Evolutionary conservation across 306 rosid species (phyloP).

Genomic region (Vigna unguiculata): DNA sequence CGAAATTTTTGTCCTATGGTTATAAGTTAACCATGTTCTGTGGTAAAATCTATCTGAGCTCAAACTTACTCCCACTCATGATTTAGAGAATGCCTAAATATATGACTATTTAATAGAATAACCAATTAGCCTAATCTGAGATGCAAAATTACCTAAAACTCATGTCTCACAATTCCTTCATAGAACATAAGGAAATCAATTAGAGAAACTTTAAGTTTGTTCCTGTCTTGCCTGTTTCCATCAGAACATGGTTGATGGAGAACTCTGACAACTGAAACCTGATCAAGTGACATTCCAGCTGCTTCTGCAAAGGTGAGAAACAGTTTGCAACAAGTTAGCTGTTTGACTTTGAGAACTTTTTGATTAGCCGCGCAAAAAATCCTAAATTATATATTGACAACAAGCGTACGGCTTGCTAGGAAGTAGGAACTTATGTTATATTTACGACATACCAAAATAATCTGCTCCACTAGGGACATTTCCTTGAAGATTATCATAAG

Average conservation of each 20-base stretch:
- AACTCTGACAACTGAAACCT: conserved; percentile 78
- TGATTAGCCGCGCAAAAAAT: conserved; percentile 6
- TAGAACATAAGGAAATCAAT: conserved; percentile 44
- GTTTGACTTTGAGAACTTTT: conserved; percentile 22
- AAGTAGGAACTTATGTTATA: conserved; percentile 13
- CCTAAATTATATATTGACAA: neutral
- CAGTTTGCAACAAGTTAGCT: conserved; percentile 38
- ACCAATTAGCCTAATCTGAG: conserved; percentile 36
- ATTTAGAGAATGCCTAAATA: conserved; percentile 24
- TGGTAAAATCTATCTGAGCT: conserved; percentile 27
- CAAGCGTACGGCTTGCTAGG: conserved; percentile 23
- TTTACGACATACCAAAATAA: conserved; percentile 32
- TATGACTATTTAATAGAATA: conserved; percentile 25
- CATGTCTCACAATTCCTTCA: conserved; percentile 34
- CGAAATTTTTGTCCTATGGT: neutral
- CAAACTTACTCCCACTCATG: conserved; percentile 1
- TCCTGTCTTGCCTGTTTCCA: conserved; percentile 78
- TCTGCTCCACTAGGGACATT: conserved; percentile 13
- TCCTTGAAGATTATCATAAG: conserved; percentile 28
- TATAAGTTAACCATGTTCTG: conserved; percentile 19
- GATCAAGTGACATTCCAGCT: conserved; percentile 75
- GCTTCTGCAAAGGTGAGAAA: conserved; percentile 64
- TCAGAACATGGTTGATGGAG: conserved; percentile 78
- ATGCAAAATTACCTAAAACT: conserved; percentile 37
- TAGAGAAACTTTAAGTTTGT: conserved; percentile 43